phyloP scores from a whole-genome alignment of 345 rosid genomes.

The Syzygium jambos region DNA sequence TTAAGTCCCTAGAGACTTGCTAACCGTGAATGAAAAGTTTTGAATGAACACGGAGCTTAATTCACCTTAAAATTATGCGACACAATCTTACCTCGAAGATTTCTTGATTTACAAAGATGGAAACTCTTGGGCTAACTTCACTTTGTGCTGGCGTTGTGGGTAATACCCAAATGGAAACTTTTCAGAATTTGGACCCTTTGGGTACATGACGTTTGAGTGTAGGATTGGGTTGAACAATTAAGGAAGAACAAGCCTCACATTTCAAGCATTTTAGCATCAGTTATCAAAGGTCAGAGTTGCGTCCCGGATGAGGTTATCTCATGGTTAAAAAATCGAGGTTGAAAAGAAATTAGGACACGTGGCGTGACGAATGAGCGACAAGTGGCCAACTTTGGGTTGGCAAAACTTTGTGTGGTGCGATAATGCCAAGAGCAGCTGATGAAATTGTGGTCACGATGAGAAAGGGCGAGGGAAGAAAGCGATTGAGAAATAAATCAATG shows the following conservation, averaged over 20 bases:
- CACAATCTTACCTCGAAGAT: neutral
- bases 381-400: neutral
- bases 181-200: neutral
- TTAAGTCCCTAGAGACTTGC: neutral
- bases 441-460: neutral
- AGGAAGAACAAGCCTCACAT: neutral
- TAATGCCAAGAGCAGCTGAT: neutral
- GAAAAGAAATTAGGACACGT: neutral
- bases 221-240: neutral
- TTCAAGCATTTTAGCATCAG: neutral
- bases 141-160: neutral
- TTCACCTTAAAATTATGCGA: neutral
- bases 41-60: neutral
- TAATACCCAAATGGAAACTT: neutral
- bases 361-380: neutral
- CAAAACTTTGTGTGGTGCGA: neutral
- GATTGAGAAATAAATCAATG: neutral
- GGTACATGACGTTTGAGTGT: neutral
- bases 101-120: neutral
- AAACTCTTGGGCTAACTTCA: neutral
- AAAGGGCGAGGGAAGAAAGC: neutral
- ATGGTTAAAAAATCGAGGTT: neutral
- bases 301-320: neutral
- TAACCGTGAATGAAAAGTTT: neutral
- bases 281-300: neutral